These are phyloP conservation scores for Protomyces macrosporus DNA, from an alignment of 1,139 yeast species.

Conservation along the genomic window DNA sequence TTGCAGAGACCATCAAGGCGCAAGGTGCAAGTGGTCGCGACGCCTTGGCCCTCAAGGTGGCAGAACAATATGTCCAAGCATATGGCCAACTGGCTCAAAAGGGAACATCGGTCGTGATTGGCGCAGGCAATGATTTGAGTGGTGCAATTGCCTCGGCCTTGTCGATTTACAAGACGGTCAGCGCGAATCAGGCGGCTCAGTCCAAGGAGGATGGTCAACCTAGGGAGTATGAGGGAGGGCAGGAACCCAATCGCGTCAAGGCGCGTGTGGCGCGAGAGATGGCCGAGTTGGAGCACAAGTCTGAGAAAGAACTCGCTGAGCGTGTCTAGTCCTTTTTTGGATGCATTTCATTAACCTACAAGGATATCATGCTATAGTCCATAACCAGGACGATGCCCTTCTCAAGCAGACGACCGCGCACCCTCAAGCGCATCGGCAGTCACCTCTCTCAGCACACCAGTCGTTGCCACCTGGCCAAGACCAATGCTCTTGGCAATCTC, in stretches of 20 bases:
- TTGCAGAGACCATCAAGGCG: constrained; percentile 62
- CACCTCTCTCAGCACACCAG: constrained; percentile 18
- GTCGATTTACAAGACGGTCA: constrained; percentile 53
- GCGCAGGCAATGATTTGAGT: constrained; percentile 65
- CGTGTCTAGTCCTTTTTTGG: neutral
- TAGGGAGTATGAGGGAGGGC: too few relatives aligned
- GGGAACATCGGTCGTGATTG: constrained; percentile 64
- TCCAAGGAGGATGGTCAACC: neutral
- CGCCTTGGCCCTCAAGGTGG: constrained; percentile 73
- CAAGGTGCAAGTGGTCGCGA: constrained; percentile 63
- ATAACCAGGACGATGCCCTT: too few relatives aligned
- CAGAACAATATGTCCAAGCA: constrained; percentile 76
- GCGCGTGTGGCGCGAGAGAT: constrained; percentile 4
- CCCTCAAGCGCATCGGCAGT: constrained; percentile 20
- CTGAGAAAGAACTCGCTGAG: neutral
- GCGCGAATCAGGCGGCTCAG: neutral
- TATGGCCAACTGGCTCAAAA: constrained; percentile 80
- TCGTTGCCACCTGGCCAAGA: constrained; percentile 18
- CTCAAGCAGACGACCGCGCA: neutral
- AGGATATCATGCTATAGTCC: too few relatives aligned
- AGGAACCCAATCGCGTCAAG: neutral
- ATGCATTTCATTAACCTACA: too few relatives aligned
- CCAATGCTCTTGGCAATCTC: constrained; percentile 19
- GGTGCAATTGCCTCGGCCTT: constrained; percentile 71
- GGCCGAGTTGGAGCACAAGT: neutral